Base-by-base conservation (phyloP, 2,329 filamentous ascomycete genomes). In the Diaporthe velutina region DNA sequence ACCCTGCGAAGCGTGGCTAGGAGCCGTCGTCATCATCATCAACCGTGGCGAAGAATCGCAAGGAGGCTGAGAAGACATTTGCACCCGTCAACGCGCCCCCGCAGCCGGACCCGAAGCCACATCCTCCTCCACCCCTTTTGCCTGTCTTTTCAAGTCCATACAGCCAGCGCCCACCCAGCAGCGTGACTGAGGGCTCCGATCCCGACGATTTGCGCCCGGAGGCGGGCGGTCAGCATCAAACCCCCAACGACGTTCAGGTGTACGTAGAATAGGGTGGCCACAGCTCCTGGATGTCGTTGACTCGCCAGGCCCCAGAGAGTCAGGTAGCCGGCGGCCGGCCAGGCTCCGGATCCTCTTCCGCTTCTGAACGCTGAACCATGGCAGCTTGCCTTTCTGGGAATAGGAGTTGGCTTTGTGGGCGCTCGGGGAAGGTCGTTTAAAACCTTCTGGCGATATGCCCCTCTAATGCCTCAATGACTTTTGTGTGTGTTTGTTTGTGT, bases 1-100 rank as follows among this genome's bases (percentile, higher is more conserved):
- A 80, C 76, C 85, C 82, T 73, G 79, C 80, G 75, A 85, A 82
- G 81, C 81, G 80, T 80, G 82, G 83, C 83, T 84, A 64, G 30
- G 45, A 60, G 54, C 68, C 28, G 45, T 38, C 52, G 22, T n/a
- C 70, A 52, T 30, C 15, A 35, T 28, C 19, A 33, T 13, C 30
- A 45, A 38, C 28, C 22, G 40, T 60, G 64, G 64, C 45, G 45
- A 67, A 38, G 30, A 67, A 67, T 38, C 45, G 64, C 64, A 38
- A 38, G 30, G 7, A 67, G 45, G 45, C 30, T 52, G 64, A 19
- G 5, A 17, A 67, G 64, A 25, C 15, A n/a, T 22, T 33, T 25
- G 33, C 30, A 67, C 45, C 45, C n/a, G 13, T 67, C 64, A 52
- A 22, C 13, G 22, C 45, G 33, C 6, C 38, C 42, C 33, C 45